A percentile compares a stretch with the other conserved stretches of the same genome.
These are phyloP conservation scores for Kwoniella shivajii DNA, from an alignment of 1,284 basidiomycete species.

Conservation along the genomic window DNA sequence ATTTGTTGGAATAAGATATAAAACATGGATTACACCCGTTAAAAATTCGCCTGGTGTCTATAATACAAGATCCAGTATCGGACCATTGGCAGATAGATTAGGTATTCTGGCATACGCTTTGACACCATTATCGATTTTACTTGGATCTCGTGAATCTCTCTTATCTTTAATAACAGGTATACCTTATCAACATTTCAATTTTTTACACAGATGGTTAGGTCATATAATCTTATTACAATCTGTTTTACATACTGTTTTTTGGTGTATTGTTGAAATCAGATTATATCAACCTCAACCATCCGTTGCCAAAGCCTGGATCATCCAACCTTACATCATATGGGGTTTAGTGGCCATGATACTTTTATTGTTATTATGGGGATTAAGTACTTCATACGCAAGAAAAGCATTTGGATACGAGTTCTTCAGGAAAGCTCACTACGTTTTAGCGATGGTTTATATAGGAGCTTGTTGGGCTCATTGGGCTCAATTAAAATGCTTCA, in stretches of 20 bases:
- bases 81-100: conserved; percentile 33
- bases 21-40: conserved; percentile 37
- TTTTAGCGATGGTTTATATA: conserved; percentile 41
- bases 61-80: conserved; percentile 35
- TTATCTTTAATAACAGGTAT: conserved; percentile 36
- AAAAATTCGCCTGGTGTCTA: conserved; percentile 26
- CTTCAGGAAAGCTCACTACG: conserved; percentile 41
- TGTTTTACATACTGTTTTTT: conserved; percentile 37
- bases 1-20: conserved; percentile 36
- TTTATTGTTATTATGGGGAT: conserved; percentile 31
- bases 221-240: conserved; percentile 41
- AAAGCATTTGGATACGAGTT: conserved; percentile 37
- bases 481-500: conserved; percentile 36
- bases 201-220: conserved; percentile 41
- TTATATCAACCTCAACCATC: conserved; percentile 42
- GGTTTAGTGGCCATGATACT: conserved; percentile 35
- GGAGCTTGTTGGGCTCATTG: conserved; percentile 42
- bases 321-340: conserved; percentile 40
- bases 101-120: conserved; percentile 40
- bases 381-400: conserved; percentile 26
- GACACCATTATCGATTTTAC: conserved; percentile 39
- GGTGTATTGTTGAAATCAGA: conserved; percentile 36
- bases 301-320: conserved; percentile 30
- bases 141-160: conserved; percentile 33
- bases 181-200: conserved; percentile 43